Conservation (phyloP, 768 basidiomycete genomes). For the Cyathus striatus region DNA sequence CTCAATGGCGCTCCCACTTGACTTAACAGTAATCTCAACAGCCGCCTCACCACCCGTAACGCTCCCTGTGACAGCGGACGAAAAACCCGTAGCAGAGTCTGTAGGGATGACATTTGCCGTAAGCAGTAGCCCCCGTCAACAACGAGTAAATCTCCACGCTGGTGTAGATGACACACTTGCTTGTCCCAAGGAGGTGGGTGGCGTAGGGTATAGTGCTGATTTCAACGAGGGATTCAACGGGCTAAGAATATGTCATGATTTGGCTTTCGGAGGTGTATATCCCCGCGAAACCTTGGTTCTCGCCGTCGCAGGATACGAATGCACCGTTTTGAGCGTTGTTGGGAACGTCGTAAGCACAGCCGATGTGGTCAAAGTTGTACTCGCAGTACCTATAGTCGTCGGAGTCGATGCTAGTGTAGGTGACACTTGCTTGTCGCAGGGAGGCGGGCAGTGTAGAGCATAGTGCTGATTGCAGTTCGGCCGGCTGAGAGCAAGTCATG, state of each 20-base stretch:
- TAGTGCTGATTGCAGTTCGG: conserved; percentile 25
- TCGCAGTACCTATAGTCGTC: too few species aligned
- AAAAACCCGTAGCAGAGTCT: too few species aligned
- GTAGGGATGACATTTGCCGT: too few species aligned
- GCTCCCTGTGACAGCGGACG: too few species aligned
- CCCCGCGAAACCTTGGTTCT: conserved; percentile 60
- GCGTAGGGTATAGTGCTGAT: conserved; percentile 36
- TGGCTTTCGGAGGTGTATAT: conserved; percentile 31
- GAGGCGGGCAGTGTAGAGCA: conserved; percentile 35
- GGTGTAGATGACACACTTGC: conserved; percentile 24
- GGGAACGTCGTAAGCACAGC: conserved; percentile 70
- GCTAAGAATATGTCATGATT: too few species aligned
- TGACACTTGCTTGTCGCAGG: too few species aligned
- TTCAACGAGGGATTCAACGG: too few species aligned
- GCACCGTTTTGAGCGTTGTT: conserved; percentile 50
- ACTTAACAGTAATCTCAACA: too few species aligned
- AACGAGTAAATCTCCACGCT: conserved; percentile 22
- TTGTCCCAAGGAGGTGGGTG: conserved; percentile 31
- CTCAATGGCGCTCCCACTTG: too few species aligned
- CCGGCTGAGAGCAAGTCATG: conserved; percentile 35
- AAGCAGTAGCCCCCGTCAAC: too few species aligned
- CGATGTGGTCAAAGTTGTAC: conserved; percentile 73
- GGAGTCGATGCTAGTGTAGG: too few species aligned
- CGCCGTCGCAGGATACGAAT: conserved; percentile 64
- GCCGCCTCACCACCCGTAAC: too few species aligned